These are phyloP conservation scores for Furcasterigmium sp. DNA, from an alignment of 2,329 filamentous ascomycete species.

Conservation along the genomic window DNA sequence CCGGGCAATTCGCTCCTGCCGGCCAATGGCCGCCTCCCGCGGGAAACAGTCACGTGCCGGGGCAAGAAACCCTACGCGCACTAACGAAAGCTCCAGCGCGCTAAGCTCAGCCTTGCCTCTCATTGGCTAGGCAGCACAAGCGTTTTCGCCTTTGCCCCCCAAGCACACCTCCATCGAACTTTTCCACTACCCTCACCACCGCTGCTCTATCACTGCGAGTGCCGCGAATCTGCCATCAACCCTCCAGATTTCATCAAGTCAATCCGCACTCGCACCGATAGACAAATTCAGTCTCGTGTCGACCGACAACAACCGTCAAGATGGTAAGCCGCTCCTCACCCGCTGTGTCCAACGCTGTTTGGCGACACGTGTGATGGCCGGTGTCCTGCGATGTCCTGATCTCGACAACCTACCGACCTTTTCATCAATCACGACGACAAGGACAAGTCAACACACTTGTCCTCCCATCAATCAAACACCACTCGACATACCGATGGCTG, in stretches of 20 bases:
- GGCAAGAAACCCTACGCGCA: slow-evolving; percentile 27
- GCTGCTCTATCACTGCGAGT: slow-evolving; percentile 40
- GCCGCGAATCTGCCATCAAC: slow-evolving; percentile 39
- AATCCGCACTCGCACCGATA: slow-evolving; percentile 40
- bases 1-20: background rate
- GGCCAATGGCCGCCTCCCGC: slow-evolving; percentile 3
- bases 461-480: too few relatives aligned
- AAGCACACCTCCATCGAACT: slow-evolving; percentile 27
- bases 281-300: slow-evolving; percentile 14
- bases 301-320: slow-evolving; percentile 53
- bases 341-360: slow-evolving; percentile 12
- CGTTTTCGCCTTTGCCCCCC: background rate
- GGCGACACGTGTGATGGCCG: slow-evolving; percentile 7
- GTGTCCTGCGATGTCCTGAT: slow-evolving; percentile 3
- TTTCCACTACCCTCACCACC: slow-evolving; percentile 41
- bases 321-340: slow-evolving; percentile 54
- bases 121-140: background rate
- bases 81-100: background rate
- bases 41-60: slow-evolving; percentile 35
- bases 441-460: too few relatives aligned
- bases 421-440: slow-evolving; percentile 1
- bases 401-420: slow-evolving; percentile 6
- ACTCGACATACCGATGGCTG: too few relatives aligned
- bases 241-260: slow-evolving; percentile 49
- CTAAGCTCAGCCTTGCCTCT: slow-evolving; percentile 17